Conservation (phyloP, 2,329 filamentous ascomycete species). For the Penicillium italicum region DNA sequence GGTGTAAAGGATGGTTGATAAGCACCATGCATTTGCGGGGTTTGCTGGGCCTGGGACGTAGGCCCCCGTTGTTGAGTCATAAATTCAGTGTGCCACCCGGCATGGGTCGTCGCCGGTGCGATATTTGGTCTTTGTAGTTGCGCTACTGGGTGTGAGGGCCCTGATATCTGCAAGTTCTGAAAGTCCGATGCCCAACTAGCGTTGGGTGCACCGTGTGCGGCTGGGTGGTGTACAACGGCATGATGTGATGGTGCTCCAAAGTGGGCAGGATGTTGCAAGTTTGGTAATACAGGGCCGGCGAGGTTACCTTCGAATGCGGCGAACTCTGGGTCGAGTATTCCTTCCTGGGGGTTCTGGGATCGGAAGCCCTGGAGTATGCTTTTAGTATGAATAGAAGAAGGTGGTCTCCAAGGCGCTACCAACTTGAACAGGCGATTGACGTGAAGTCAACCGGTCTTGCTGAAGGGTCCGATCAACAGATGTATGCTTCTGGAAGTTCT, state of each 20-base stretch:
- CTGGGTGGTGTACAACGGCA: conserved; percentile 20
- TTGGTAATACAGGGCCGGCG: conserved; percentile 32
- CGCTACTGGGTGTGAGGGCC: conserved; percentile 43
- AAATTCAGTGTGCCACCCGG: conserved; percentile 62
- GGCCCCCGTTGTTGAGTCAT: conserved; percentile 38
- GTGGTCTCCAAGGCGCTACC: not conserved
- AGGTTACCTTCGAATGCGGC: conserved; percentile 59
- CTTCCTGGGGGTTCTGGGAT: conserved; percentile 53
- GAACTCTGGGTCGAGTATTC: conserved; percentile 63
- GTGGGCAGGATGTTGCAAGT: conserved; percentile 37
- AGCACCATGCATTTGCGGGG: conserved; percentile 12
- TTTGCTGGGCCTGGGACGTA: conserved; percentile 19
- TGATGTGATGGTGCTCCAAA: conserved; percentile 27
- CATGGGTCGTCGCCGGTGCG: conserved; percentile 30
- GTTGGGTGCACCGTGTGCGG: conserved; percentile 9
- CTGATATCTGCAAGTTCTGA: conserved; percentile 43
- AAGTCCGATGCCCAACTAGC: conserved; percentile 47
- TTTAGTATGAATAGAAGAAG: conserved; percentile 8
- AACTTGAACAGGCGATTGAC: conserved; percentile 53
- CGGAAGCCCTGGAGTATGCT: conserved; percentile 55
- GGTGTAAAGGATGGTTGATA: conserved; percentile 33
- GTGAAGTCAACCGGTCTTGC: conserved; percentile 63
- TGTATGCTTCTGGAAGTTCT: conserved; percentile 68
- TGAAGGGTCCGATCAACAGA: conserved; percentile 67
- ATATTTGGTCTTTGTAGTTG: conserved; percentile 47